A percentile compares a stretch with the other conserved stretches of the same genome.
Conservation (phyloP, 2,329 filamentous ascomycete genomes). For the Pyricularia sp. region DNA sequence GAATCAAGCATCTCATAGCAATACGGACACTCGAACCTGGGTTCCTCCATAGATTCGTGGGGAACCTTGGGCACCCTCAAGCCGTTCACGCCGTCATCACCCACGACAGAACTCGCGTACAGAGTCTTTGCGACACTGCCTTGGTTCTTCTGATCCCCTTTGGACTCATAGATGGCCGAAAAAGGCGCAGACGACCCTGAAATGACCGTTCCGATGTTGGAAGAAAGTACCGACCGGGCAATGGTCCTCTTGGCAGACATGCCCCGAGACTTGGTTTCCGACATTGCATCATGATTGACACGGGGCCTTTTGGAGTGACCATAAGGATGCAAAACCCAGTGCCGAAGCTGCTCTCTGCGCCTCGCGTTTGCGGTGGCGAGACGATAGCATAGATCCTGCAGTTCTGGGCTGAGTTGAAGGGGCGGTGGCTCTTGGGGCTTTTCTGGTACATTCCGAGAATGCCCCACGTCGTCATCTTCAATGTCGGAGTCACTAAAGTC, state of each 20-base stretch:
- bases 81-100: background rate
- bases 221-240: background rate
- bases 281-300: background rate
- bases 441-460: too few relatives aligned
- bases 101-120: background rate
- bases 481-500: background rate
- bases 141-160: background rate
- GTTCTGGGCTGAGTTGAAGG: background rate
- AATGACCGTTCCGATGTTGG: background rate
- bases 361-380: slow-evolving; percentile 3
- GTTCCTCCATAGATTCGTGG: background rate
- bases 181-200: background rate
- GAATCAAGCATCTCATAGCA: slow-evolving; percentile 4
- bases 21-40: slow-evolving; percentile 1
- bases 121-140: background rate
- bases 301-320: background rate
- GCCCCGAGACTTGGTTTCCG: background rate
- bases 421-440: background rate
- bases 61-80: slow-evolving; percentile 1
- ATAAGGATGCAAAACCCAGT: slow-evolving; percentile 1
- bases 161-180: background rate
- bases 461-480: background rate
- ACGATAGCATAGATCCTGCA: background rate
- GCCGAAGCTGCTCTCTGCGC: slow-evolving; percentile 6
- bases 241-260: background rate